Conservation (phyloP, 441 rosid species). For the Monsonia emarginata region DNA sequence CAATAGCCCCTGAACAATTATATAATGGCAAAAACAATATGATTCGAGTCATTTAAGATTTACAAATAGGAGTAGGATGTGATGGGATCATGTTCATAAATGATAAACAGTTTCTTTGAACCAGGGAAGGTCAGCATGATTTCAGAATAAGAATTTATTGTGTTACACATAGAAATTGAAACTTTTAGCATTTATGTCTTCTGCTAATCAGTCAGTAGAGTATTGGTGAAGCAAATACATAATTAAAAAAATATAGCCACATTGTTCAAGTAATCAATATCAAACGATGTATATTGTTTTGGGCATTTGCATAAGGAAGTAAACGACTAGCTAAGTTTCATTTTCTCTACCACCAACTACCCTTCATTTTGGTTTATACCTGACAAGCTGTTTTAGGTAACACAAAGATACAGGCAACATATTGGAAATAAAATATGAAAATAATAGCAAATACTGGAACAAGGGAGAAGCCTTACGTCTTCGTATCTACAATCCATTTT, state of each 20-base stretch:
- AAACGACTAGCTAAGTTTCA: neutral
- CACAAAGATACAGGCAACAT: neutral
- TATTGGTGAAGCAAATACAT: neutral
- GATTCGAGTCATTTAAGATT: neutral
- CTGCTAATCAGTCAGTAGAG: neutral
- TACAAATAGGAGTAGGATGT: neutral
- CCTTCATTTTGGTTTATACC: neutral
- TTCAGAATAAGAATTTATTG: neutral
- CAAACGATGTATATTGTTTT: neutral
- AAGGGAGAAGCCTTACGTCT: neutral
- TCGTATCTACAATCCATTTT: neutral
- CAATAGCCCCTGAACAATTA: neutral
- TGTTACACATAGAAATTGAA: neutral
- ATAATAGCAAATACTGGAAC: neutral
- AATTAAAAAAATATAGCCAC: neutral
- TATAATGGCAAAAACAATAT: neutral
- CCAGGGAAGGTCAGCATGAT: neutral
- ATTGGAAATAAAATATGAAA: neutral
- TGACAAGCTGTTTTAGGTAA: neutral
- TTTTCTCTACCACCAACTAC: neutral
- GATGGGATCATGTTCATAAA: neutral
- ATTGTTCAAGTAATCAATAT: neutral
- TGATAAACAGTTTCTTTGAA: neutral
- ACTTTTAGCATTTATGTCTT: neutral
- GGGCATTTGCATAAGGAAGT: neutral